Conservation (phyloP, 2,329 filamentous ascomycete genomes). For the Paraconiothyrium sp. region DNA sequence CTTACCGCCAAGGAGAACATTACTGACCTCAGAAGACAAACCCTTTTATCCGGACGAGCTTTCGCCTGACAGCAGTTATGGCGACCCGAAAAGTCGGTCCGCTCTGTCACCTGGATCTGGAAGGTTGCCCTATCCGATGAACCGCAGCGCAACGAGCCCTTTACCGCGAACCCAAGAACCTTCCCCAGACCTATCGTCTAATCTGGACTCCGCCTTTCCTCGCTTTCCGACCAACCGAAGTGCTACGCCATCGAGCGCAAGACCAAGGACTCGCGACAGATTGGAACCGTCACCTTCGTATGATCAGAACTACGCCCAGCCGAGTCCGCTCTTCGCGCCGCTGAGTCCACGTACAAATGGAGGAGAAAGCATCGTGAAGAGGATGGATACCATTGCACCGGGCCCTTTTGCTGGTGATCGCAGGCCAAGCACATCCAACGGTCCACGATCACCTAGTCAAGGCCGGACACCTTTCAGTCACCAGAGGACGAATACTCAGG, state of each 20-base stretch:
- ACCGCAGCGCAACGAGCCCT: conserved; percentile 48
- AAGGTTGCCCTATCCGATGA: conserved; percentile 42
- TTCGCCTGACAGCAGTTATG: conserved; percentile 41
- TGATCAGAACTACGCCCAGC: conserved; percentile 42
- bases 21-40: conserved; percentile 44
- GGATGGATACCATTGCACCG: conserved; percentile 72
- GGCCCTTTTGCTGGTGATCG: conserved; percentile 68
- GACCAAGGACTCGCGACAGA: conserved; percentile 32
- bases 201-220: conserved; percentile 63
- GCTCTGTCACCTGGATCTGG: conserved; percentile 33
- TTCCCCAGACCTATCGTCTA: conserved; percentile 43
- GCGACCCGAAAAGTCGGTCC: conserved; percentile 34
- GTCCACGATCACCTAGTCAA: conserved; percentile 37
- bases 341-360: conserved; percentile 58
- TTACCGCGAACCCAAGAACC: conserved; percentile 43
- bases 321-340: conserved; percentile 55
- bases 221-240: conserved; percentile 59
- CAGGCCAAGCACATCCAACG: conserved; percentile 46
- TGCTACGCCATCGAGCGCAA: conserved; percentile 35
- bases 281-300: conserved; percentile 32
- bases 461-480: conserved; percentile 43
- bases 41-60: conserved; percentile 42
- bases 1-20: neutral
- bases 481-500: conserved; percentile 47
- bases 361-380: conserved; percentile 62